A percentile compares a stretch with the other conserved stretches of the same genome.
Evolutionary conservation across 495 filamentous ascomycete genomes (phyloP).

Genomic region (Friedmanniomyces simplex): DNA sequence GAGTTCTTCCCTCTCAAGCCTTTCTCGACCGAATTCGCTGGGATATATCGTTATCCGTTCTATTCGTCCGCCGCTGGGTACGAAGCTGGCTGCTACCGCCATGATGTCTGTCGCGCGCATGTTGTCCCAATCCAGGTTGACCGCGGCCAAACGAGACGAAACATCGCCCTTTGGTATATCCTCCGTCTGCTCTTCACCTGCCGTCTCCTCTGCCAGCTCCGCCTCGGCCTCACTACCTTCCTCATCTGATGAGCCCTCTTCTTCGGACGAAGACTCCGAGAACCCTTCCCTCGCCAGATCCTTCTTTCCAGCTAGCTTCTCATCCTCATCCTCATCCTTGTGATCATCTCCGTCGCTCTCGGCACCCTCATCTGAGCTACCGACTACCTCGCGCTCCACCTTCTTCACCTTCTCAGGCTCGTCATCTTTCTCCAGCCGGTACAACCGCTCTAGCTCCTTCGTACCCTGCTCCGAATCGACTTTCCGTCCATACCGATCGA

Average conservation of each 20-base stretch:
- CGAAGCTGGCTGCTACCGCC: slow-evolving; percentile 82
- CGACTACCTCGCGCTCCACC: slow-evolving; percentile 39
- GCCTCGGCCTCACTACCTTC: slow-evolving; percentile 39
- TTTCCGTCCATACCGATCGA: slow-evolving; percentile 88
- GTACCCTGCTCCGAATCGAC: slow-evolving; percentile 57
- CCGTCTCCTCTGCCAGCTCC: slow-evolving; percentile 36
- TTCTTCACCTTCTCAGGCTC: slow-evolving; percentile 45
- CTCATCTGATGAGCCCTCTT: slow-evolving; percentile 31
- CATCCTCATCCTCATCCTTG: slow-evolving; percentile 23
- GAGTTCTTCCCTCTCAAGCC: slow-evolving; percentile 81
- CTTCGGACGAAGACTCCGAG: slow-evolving; percentile 37
- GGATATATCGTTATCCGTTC: slow-evolving; percentile 75
- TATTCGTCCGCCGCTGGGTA: slow-evolving; percentile 59
- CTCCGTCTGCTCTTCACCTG: slow-evolving; percentile 47
- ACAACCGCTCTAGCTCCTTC: slow-evolving; percentile 71
- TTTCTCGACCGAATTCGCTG: slow-evolving; percentile 84
- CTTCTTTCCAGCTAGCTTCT: slow-evolving; percentile 35
- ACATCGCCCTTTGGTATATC: slow-evolving; percentile 73
- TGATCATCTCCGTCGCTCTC: slow-evolving; percentile 35
- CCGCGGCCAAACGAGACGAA: slow-evolving; percentile 72
- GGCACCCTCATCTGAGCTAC: slow-evolving; percentile 22
- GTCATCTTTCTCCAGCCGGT: slow-evolving; percentile 58
- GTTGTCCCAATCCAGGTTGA: slow-evolving; percentile 98
- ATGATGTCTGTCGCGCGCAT: slow-evolving; percentile 82
- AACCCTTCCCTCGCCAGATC: slow-evolving; percentile 59